A percentile compares a stretch with the other conserved stretches of the same genome.
phyloP scores from a whole-genome alignment of 2,329 filamentous ascomycete genomes.

The Beauveria scarabaeidicola region DNA sequence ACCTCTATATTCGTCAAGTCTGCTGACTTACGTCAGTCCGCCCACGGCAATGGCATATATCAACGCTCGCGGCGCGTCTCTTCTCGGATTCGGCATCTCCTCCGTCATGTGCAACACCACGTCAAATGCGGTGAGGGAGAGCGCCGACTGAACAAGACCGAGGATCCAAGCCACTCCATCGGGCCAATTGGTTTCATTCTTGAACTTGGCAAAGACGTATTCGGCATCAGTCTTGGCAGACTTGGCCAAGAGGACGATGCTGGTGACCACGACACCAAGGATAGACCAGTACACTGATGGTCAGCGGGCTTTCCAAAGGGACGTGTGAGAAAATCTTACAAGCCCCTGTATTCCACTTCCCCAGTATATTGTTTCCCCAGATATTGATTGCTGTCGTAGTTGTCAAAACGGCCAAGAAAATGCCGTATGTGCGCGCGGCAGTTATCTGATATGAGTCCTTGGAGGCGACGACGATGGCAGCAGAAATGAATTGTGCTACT shows the following conservation, averaged over 20 bases:
- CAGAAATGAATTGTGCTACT: conserved; percentile 34
- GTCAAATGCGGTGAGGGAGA: conserved; percentile 33
- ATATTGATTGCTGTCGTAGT: conserved; percentile 31
- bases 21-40: conserved; percentile 29
- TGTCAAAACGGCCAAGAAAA: conserved; percentile 31
- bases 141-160: conserved; percentile 32
- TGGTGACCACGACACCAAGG: conserved; percentile 32
- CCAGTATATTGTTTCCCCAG: conserved; percentile 32
- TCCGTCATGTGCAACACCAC: conserved; percentile 37
- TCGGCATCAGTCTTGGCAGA: conserved; percentile 33
- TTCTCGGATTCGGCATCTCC: conserved; percentile 34
- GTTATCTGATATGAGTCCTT: conserved; percentile 28
- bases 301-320: not conserved
- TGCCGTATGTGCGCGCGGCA: conserved; percentile 32
- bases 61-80: conserved; percentile 34
- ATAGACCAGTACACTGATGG: conserved; percentile 33
- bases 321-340: conserved; percentile 16
- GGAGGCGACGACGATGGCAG: conserved; percentile 32
- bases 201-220: conserved; percentile 36
- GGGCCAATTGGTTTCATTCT: conserved; percentile 37
- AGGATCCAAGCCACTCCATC: conserved; percentile 40
- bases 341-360: conserved; percentile 33
- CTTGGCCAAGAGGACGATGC: conserved; percentile 33
- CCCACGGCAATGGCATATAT: conserved; percentile 34
- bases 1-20: not conserved